These are phyloP conservation scores for Diaporthe aspalathi DNA, from an alignment of 2,329 filamentous ascomycete genomes.

Conservation along the genomic window DNA sequence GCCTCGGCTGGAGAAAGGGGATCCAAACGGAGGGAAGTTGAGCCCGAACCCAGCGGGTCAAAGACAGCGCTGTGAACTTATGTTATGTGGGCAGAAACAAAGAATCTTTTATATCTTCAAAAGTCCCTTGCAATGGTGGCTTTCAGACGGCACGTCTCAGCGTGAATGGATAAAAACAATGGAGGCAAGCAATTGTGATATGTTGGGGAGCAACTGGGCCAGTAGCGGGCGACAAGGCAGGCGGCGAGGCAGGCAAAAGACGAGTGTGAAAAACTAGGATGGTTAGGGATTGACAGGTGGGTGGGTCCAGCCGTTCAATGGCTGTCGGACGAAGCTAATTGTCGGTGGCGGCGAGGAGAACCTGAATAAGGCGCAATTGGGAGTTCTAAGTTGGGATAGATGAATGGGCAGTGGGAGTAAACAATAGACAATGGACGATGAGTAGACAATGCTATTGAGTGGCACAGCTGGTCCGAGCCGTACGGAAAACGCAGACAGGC, in stretches of 20 bases:
- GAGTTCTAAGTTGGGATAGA: background rate
- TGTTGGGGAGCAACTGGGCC: background rate
- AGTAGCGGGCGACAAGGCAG: background rate
- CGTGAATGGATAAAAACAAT: slow-evolving; percentile 24
- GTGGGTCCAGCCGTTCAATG: slow-evolving; percentile 27
- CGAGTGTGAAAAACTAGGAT: slow-evolving; percentile 21
- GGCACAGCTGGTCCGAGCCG: background rate
- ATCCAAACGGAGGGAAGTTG: slow-evolving; percentile 1
- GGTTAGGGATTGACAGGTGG: slow-evolving; percentile 31
- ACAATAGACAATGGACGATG: slow-evolving; percentile 18
- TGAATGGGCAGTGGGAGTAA: background rate
- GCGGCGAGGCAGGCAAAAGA: slow-evolving; percentile 22
- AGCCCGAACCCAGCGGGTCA: slow-evolving; percentile 20
- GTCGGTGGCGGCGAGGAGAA: background rate
- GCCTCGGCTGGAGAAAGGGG: slow-evolving; percentile 14
- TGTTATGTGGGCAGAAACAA: slow-evolving; percentile 24
- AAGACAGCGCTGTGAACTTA: slow-evolving; percentile 7
- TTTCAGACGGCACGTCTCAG: background rate
- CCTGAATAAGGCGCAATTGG: slow-evolving; percentile 17
- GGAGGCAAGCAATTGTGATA: slow-evolving; percentile 11
- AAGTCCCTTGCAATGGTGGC: background rate
- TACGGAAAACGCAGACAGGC: too few species aligned
- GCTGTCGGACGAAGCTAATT: slow-evolving; percentile 26
- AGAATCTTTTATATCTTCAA: slow-evolving; percentile 24
- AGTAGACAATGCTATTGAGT: slow-evolving; percentile 13